phyloP scores from a whole-genome alignment of 768 basidiomycete species.

The Phlebiopsis flavidoalba region DNA sequence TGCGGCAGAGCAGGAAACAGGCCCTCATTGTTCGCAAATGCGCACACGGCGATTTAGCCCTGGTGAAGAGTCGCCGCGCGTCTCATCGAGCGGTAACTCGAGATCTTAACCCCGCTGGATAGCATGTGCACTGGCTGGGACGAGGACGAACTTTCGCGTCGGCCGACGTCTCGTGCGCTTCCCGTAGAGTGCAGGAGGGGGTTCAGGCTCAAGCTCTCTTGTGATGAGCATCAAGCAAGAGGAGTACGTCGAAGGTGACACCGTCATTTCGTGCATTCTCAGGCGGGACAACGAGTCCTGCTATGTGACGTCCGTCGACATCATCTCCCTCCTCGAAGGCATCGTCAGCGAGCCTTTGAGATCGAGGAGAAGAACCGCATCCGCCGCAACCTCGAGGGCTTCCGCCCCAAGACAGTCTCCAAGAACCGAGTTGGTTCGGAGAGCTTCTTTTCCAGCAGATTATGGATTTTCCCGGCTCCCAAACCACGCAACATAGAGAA shows the following conservation, averaged over 20 bases:
- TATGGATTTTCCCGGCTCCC: slow-evolving; percentile 92
- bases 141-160: slow-evolving; percentile 54
- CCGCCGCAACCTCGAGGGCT: slow-evolving; percentile 88
- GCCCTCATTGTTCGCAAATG: too few relatives aligned
- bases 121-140: slow-evolving; percentile 55
- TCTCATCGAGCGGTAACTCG: slow-evolving; percentile 50
- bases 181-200: slow-evolving; percentile 73
- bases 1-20: slow-evolving; percentile 12
- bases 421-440: slow-evolving; percentile 79
- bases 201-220: slow-evolving; percentile 69
- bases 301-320: slow-evolving; percentile 93
- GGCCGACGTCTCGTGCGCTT: slow-evolving; percentile 88
- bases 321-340: slow-evolving; percentile 88
- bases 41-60: slow-evolving; percentile 21
- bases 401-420: slow-evolving; percentile 84
- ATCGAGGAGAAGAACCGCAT: slow-evolving; percentile 98
- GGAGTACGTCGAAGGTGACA: slow-evolving; percentile 67
- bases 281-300: slow-evolving; percentile 70
- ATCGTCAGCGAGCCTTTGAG: slow-evolving; percentile 71
- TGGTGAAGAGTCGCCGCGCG: slow-evolving; percentile 33
- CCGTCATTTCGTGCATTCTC: slow-evolving; percentile 94
- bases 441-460: slow-evolving; percentile 91
- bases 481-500: slow-evolving; percentile 97
- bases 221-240: slow-evolving; percentile 69
- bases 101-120: slow-evolving; percentile 54